phyloP scores from a whole-genome alignment of 495 filamentous ascomycete genomes.

The Penicillium pancosmium region DNA sequence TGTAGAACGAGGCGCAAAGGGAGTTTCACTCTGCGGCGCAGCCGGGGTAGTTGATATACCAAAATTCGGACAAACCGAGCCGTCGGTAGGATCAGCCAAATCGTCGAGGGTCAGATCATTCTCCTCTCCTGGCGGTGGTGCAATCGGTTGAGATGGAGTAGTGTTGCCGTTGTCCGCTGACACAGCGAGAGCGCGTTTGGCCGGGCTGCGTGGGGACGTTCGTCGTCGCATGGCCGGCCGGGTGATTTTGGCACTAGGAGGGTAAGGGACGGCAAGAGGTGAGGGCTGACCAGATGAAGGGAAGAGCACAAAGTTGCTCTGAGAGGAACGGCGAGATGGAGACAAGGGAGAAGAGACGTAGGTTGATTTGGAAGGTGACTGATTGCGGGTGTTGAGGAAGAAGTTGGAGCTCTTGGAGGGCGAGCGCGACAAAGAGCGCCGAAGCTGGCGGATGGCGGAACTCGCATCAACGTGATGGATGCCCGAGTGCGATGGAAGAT shows the following conservation, averaged over 20 bases:
- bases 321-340: conserved; percentile 48
- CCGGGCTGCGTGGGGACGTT: conserved; percentile 72
- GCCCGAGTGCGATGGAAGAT: conserved; percentile 80
- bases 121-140: conserved; percentile 54
- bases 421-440: conserved; percentile 83
- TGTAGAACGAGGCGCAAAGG: conserved; percentile 49
- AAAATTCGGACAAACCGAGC: conserved; percentile 43
- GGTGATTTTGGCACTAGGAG: conserved; percentile 51
- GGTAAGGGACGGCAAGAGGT: conserved; percentile 56
- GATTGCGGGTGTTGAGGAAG: conserved; percentile 59
- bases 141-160: conserved; percentile 43
- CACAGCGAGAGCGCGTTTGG: conserved; percentile 72
- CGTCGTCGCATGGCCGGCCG: conserved; percentile 55
- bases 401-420: conserved; percentile 78
- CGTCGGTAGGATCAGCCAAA: conserved; percentile 19
- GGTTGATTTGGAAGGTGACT: conserved; percentile 53
- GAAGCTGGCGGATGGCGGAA: conserved; percentile 73
- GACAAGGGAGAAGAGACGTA: conserved; percentile 57
- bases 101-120: conserved; percentile 46
- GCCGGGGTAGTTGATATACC: conserved; percentile 45
- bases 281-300: conserved; percentile 51
- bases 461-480: conserved; percentile 77
- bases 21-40: conserved; percentile 36
- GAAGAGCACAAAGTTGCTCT: conserved; percentile 50
- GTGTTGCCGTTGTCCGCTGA: conserved; percentile 73